Percentiles rank a stretch among this genome's conserved stretches.
These are phyloP conservation scores for Effrenium voratum DNA, from an alignment of 73 alveolate species.

Conservation along the genomic window DNA sequence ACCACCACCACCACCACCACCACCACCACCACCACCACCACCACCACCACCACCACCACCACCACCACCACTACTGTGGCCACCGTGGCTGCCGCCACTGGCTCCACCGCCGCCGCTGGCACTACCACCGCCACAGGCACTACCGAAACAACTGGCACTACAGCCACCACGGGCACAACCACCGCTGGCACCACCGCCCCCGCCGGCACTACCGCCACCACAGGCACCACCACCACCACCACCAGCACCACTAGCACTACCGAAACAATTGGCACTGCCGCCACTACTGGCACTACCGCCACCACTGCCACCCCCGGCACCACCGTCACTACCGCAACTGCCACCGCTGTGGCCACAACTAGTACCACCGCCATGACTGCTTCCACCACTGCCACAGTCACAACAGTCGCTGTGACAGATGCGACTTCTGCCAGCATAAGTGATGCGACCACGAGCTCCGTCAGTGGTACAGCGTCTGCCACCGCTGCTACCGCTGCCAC, in stretches of 20 bases:
- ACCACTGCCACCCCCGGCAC: not conserved
- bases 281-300: not conserved
- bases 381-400: not conserved
- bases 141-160: not conserved
- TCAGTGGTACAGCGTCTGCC: not conserved
- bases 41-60: not conserved
- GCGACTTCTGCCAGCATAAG: not conserved
- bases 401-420: not conserved
- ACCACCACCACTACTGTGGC: not conserved
- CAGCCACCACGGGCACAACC: not conserved
- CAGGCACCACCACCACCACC: constrained; percentile 1
- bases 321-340: constrained; percentile 21
- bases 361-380: not conserved
- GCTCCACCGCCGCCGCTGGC: not conserved
- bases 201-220: not conserved
- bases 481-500: not conserved
- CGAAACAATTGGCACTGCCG: not conserved
- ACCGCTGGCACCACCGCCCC: not conserved
- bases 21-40: not conserved
- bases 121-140: not conserved
- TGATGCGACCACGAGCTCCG: not conserved
- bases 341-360: not conserved
- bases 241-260: constrained; percentile 22
- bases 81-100: not conserved
- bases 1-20: not conserved